These are phyloP conservation scores for Phaeolepiota aurea DNA, from an alignment of 768 basidiomycete species.

Conservation along the genomic window DNA sequence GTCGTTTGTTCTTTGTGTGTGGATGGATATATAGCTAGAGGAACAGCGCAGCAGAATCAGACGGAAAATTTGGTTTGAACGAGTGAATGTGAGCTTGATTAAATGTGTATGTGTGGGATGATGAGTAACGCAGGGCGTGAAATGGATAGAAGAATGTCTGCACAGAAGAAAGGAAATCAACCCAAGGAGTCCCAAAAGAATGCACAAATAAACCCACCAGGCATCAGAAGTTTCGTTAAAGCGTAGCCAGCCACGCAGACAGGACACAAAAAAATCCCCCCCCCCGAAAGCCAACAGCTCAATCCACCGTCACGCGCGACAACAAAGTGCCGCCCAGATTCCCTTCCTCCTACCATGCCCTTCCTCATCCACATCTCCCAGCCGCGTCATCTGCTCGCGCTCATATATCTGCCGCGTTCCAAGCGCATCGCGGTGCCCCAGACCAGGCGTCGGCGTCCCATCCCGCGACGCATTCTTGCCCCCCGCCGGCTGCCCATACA, in stretches of 20 bases:
- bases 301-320: constrained; percentile 41
- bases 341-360: constrained; percentile 54
- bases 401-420: constrained; percentile 57
- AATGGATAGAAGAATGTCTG: no score
- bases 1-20: no score
- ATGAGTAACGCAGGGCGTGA: no score
- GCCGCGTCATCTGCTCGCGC: constrained; percentile 51
- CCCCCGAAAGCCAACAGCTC: constrained; percentile 3
- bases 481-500: constrained; percentile 46
- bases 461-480: constrained; percentile 44
- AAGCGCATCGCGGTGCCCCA: constrained; percentile 23
- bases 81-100: no score
- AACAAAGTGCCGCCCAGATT: constrained; percentile 62
- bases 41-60: no score
- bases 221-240: constrained; percentile 8
- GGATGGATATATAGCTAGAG: no score
- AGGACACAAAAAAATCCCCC: no score
- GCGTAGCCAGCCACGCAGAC: constrained; percentile 25
- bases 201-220: neutral
- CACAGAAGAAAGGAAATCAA: no score
- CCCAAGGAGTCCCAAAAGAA: no score
- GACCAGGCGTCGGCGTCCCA: constrained; percentile 43
- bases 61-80: no score
- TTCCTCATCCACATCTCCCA: constrained; percentile 57
- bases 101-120: no score